These are phyloP conservation scores for Patellifolia procumbens DNA, from an alignment of 179 eudicot species.

Conservation along the genomic window DNA sequence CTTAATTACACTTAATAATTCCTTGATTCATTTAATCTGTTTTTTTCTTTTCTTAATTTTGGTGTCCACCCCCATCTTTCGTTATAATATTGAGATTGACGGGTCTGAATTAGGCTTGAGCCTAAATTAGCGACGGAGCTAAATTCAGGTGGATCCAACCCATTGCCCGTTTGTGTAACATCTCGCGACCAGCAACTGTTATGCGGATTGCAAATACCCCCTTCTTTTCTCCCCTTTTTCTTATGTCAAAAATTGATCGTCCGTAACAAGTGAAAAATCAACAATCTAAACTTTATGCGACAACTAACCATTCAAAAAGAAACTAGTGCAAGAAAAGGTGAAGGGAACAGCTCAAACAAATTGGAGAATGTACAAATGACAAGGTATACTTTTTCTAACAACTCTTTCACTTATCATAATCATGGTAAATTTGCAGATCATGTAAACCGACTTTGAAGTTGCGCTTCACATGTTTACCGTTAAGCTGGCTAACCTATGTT, in stretches of 20 bases:
- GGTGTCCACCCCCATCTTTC: too few species aligned
- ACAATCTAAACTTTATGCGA: background rate
- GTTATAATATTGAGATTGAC: too few species aligned
- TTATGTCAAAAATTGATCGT: background rate
- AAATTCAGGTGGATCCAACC: too few species aligned
- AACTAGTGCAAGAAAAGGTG: background rate
- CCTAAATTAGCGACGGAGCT: too few species aligned
- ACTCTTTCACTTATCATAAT: background rate
- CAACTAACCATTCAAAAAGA: background rate
- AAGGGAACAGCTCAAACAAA: background rate
- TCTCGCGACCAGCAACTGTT: background rate
- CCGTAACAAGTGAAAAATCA: background rate
- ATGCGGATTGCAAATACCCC: background rate
- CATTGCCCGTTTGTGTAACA: too few species aligned
- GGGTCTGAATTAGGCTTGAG: too few species aligned
- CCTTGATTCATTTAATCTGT: too few species aligned
- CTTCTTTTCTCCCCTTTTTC: background rate
- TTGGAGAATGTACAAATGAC: background rate
- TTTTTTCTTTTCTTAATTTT: too few species aligned
- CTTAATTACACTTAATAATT: too few species aligned
- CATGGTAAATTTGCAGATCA: conserved; percentile 1
- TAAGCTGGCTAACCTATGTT: background rate
- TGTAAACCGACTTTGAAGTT: background rate
- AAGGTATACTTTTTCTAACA: background rate
- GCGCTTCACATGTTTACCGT: background rate